Percentiles rank a stretch among this genome's conserved stretches.
phyloP scores from a whole-genome alignment of 352 stramenopile genomes.

The Peronospora belbahrii region DNA sequence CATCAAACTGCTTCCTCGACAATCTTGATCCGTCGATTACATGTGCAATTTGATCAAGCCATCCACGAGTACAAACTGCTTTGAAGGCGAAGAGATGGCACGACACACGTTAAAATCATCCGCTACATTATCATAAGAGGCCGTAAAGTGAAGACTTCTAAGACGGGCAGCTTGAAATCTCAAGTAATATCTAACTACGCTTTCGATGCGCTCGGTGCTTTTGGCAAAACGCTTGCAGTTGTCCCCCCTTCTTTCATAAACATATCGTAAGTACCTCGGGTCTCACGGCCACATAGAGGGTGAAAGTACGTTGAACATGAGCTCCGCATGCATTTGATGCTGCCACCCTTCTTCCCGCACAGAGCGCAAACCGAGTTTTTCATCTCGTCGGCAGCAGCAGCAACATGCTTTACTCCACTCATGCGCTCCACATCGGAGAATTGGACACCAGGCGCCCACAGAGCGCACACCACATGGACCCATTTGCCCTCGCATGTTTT shows the following conservation, averaged over 20 bases:
- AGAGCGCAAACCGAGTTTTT: conserved; percentile 49
- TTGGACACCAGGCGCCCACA: conserved; percentile 81
- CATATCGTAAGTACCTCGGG: conserved; percentile 77
- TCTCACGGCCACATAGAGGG: conserved; percentile 77
- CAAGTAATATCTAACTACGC: conserved; percentile 28
- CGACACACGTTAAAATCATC: conserved; percentile 18
- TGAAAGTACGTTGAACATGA: conserved; percentile 70
- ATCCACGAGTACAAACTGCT: conserved; percentile 65
- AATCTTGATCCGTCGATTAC: conserved; percentile 76
- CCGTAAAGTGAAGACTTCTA: conserved; percentile 27
- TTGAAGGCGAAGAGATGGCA: conserved; percentile 17
- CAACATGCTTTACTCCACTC: conserved; percentile 70
- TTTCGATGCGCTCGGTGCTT: conserved; percentile 59
- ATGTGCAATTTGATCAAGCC: conserved; percentile 68
- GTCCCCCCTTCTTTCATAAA: conserved; percentile 85
- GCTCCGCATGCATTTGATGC: conserved; percentile 80
- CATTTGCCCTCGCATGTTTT: conserved; percentile 70
- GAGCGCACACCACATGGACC: conserved; percentile 81
- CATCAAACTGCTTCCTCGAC: conserved; percentile 74
- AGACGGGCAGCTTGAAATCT: conserved; percentile 18
- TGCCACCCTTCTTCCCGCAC: conserved; percentile 60
- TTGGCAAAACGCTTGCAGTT: conserved; percentile 74
- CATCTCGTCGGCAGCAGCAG: conserved; percentile 58
- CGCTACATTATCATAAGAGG: conserved; percentile 31
- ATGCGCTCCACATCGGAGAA: conserved; percentile 83